Conservation (phyloP, 2,329 filamentous ascomycete genomes). For the Penicillium sclerotigenum region DNA sequence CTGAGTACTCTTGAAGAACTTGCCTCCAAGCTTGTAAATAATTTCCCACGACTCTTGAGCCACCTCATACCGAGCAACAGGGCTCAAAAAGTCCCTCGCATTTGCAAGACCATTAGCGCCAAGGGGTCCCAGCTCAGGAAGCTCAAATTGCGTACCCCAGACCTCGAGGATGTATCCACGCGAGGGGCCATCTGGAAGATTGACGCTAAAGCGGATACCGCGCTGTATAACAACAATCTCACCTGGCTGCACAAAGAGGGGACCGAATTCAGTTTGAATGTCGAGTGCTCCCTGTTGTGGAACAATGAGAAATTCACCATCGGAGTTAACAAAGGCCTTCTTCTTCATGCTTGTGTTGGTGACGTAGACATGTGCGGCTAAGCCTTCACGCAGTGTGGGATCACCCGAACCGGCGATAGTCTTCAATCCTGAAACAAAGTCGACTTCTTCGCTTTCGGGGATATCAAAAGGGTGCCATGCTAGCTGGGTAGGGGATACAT, state of each 20-base stretch:
- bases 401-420: conserved; percentile 57
- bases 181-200: conserved; percentile 57
- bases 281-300: conserved; percentile 63
- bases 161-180: conserved; percentile 67
- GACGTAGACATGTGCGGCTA: conserved; percentile 56
- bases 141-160: conserved; percentile 61
- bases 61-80: conserved; percentile 57
- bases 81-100: conserved; percentile 62
- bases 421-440: conserved; percentile 55
- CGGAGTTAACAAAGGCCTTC: conserved; percentile 59
- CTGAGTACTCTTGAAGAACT: conserved; percentile 60
- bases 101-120: conserved; percentile 66
- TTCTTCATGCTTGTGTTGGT: conserved; percentile 56
- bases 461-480: conserved; percentile 58
- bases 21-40: conserved; percentile 60
- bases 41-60: conserved; percentile 57
- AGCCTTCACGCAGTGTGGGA: conserved; percentile 54
- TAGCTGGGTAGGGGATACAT: conserved; percentile 55
- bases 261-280: conserved; percentile 66
- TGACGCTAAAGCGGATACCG: conserved; percentile 63
- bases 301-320: conserved; percentile 65
- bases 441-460: conserved; percentile 47
- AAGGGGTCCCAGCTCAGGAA: conserved; percentile 65
- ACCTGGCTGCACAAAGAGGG: conserved; percentile 62
- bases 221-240: conserved; percentile 65